phyloP scores from a whole-genome alignment of 1,139 yeast genomes.

The Diutina scorzettiae region DNA sequence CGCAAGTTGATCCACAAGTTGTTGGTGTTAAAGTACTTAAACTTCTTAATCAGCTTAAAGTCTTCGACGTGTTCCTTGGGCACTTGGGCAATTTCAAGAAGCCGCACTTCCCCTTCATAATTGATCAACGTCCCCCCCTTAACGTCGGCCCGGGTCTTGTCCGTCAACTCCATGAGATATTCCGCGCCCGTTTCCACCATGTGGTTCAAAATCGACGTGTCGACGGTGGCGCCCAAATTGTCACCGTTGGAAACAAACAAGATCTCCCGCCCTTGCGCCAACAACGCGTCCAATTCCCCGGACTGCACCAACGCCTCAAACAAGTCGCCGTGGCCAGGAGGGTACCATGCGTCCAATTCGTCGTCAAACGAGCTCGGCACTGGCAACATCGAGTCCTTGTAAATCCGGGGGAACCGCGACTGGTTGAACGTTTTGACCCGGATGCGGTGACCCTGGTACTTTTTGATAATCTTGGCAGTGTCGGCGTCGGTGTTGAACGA shows the following conservation, averaged over 20 bases:
- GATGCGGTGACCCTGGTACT: conserved; percentile 94
- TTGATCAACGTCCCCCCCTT: conserved; percentile 98
- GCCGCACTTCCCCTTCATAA: conserved; percentile 89
- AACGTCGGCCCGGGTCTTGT: conserved; percentile 97
- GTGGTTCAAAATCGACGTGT: conserved; percentile 79
- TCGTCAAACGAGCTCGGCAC: conserved; percentile 76
- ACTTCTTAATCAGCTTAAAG: conserved; percentile 93
- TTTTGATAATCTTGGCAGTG: conserved; percentile 89
- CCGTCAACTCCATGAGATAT: conserved; percentile 96
- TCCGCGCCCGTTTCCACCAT: conserved; percentile 88
- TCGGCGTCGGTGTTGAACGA: conserved; percentile 96
- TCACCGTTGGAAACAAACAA: conserved; percentile 96
- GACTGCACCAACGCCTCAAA: conserved; percentile 83
- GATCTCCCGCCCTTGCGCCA: conserved; percentile 90
- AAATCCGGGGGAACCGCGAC: conserved; percentile 92
- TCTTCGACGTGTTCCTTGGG: conserved; percentile 98
- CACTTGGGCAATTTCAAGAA: conserved; percentile 96
- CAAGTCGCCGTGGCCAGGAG: conserved; percentile 98
- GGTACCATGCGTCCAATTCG: conserved; percentile 83
- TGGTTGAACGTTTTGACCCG: conserved; percentile 94
- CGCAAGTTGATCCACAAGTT: conserved; percentile 94
- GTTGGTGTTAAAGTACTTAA: conserved; percentile 95
- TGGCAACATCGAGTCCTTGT: conserved; percentile 87
- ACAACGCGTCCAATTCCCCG: conserved; percentile 83
- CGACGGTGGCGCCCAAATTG: conserved; percentile 97